Conservation (phyloP, 768 basidiomycete genomes). For the Suillus lakei region DNA sequence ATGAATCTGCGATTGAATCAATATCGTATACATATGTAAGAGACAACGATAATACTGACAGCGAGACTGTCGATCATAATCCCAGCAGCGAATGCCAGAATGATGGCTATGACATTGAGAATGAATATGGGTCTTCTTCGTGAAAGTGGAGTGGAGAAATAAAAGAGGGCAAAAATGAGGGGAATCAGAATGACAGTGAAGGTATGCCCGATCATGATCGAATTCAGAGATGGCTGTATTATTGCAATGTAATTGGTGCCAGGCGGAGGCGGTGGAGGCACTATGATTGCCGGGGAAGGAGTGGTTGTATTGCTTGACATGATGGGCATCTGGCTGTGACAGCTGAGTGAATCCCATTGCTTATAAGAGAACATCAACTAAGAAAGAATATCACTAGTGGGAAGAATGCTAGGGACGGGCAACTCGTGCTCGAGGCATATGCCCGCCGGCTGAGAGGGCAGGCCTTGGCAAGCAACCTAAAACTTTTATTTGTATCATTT, state of each 20-base stretch:
- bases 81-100: conserved; percentile 16
- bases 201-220: conserved; percentile 1
- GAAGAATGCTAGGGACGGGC: not conserved
- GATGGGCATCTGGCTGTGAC: not conserved
- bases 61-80: conserved; percentile 4
- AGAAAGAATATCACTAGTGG: not conserved
- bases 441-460: not conserved
- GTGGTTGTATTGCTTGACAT: conserved; percentile 3
- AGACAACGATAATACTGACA: conserved; percentile 14
- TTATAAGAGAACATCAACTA: not conserved
- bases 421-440: not conserved
- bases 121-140: conserved; percentile 28
- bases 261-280: conserved; percentile 2
- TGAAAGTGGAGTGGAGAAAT: conserved; percentile 27
- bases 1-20: not conserved
- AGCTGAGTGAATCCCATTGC: not conserved
- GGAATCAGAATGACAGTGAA: not conserved
- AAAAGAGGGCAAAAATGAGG: conserved; percentile 22
- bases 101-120: conserved; percentile 28
- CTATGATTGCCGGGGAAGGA: not conserved
- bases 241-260: conserved; percentile 9
- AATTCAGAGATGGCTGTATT: conserved; percentile 8
- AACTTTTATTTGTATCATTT: not conserved
- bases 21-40: no score
- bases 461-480: not conserved